Evolutionary conservation across 495 filamentous ascomycete genomes (phyloP).

Genomic region (Tuber magnatum): DNA sequence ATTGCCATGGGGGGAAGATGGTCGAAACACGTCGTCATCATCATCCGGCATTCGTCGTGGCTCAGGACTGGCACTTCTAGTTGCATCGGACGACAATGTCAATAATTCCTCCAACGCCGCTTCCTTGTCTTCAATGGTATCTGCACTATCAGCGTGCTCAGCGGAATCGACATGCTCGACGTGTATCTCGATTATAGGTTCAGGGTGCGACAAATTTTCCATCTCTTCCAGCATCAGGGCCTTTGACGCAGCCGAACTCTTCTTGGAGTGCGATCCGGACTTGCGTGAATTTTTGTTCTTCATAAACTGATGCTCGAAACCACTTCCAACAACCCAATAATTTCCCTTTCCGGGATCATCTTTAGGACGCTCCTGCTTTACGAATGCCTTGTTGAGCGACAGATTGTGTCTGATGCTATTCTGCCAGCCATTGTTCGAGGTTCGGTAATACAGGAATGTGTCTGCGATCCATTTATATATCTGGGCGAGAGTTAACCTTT

Average conservation of each 20-base stretch:
- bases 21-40: slow-evolving; percentile 46
- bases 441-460: slow-evolving; percentile 78
- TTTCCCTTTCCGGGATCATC: slow-evolving; percentile 98
- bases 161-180: slow-evolving; percentile 24
- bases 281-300: slow-evolving; percentile 67
- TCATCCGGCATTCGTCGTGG: slow-evolving; percentile 56
- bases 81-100: slow-evolving; percentile 79
- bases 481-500: slow-evolving; percentile 82
- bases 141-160: slow-evolving; percentile 33
- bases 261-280: slow-evolving; percentile 34
- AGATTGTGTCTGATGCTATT: slow-evolving; percentile 98
- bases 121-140: slow-evolving; percentile 38
- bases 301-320: slow-evolving; percentile 77
- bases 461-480: slow-evolving; percentile 99
- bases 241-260: slow-evolving; percentile 26
- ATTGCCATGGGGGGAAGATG: slow-evolving; percentile 58
- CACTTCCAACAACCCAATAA: slow-evolving; percentile 90
- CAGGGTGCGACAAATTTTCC: slow-evolving; percentile 26
- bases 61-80: slow-evolving; percentile 64
- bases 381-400: slow-evolving; percentile 94
- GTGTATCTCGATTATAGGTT: slow-evolving; percentile 34
- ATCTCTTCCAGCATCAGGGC: slow-evolving; percentile 35
- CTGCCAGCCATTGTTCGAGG: slow-evolving; percentile 84
- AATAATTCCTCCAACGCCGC: slow-evolving; percentile 30
- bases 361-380: slow-evolving; percentile 91